A percentile compares a stretch with the other conserved stretches of the same genome.
Conservation (phyloP, 1,284 basidiomycete genomes). For the Cutaneotrichosporon dermatis region DNA sequence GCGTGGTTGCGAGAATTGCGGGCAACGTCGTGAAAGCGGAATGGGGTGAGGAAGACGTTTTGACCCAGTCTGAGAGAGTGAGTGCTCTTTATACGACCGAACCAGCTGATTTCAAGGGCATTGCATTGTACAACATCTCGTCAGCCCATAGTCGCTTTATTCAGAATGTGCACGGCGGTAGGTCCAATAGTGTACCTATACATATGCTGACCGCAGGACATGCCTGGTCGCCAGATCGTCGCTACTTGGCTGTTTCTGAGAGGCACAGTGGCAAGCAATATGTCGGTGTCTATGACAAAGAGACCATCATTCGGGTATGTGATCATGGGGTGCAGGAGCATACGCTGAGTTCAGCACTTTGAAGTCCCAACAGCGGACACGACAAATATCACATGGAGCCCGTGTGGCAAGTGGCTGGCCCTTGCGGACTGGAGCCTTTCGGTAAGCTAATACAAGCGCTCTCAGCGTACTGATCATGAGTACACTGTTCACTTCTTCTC, state of each 20-base stretch:
- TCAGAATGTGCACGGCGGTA: slow-evolving; percentile 16
- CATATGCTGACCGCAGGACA: slow-evolving; percentile 55
- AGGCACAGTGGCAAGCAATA: slow-evolving; percentile 80
- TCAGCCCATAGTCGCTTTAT: slow-evolving; percentile 56
- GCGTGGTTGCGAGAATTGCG: slow-evolving; percentile 60
- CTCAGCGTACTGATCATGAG: slow-evolving; percentile 49
- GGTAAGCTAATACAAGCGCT: slow-evolving; percentile 48
- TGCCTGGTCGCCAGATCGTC: slow-evolving; percentile 69
- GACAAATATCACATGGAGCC: slow-evolving; percentile 69
- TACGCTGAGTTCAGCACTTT: slow-evolving; percentile 59
- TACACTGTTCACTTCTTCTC: slow-evolving; percentile 75
- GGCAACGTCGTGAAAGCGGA: slow-evolving; percentile 71
- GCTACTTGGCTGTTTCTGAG: slow-evolving; percentile 75
- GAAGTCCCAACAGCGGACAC: slow-evolving; percentile 69
- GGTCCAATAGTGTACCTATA: too few relatives aligned
- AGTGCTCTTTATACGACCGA: too few relatives aligned
- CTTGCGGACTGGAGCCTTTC: slow-evolving; percentile 77
- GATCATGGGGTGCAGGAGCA: slow-evolving; percentile 4
- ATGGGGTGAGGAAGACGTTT: slow-evolving; percentile 73
- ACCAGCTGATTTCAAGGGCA: slow-evolving; percentile 52
- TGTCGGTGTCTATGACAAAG: slow-evolving; percentile 72
- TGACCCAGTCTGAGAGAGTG: slow-evolving; percentile 86
- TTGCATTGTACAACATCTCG: slow-evolving; percentile 72
- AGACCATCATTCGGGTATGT: slow-evolving; percentile 68
- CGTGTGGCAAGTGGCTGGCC: slow-evolving; percentile 72